A percentile compares a stretch with the other conserved stretches of the same genome.
Evolutionary conservation across 495 filamentous ascomycete species (phyloP).

Genomic region (Penicillium waksmanii): DNA sequence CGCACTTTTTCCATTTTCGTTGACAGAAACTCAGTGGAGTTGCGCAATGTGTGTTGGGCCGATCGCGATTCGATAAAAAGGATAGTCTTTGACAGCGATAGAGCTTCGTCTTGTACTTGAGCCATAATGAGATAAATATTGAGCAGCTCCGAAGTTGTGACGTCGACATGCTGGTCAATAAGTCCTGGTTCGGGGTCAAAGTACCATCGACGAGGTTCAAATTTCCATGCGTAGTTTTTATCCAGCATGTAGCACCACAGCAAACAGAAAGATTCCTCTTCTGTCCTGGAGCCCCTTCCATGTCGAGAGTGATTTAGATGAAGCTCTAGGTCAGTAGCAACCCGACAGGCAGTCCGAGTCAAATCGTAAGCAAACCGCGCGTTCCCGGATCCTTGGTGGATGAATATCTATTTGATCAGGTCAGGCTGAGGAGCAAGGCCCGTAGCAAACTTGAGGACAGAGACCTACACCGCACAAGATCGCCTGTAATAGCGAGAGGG

Average conservation of each 20-base stretch:
- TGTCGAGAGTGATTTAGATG: neutral
- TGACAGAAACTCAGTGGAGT: constrained; percentile 9
- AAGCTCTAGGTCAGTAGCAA: constrained; percentile 24
- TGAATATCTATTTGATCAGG: constrained; percentile 16
- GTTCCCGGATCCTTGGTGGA: constrained; percentile 29
- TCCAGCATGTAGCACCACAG: constrained; percentile 33
- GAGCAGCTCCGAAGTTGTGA: constrained; percentile 14
- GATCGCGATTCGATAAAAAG: neutral
- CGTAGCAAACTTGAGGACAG: neutral
- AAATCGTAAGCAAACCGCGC: constrained; percentile 19
- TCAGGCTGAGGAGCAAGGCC: neutral
- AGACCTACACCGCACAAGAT: neutral
- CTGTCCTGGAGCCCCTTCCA: neutral
- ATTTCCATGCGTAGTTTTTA: constrained; percentile 27
- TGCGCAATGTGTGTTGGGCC: neutral
- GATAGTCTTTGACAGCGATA: neutral
- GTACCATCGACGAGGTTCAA: constrained; percentile 11
- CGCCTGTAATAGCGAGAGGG: neutral
- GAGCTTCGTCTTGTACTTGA: constrained; percentile 23
- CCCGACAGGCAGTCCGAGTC: constrained; percentile 24
- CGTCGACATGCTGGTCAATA: constrained; percentile 3
- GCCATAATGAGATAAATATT: constrained; percentile 24
- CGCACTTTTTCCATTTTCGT: constrained; percentile 23
- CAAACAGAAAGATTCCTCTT: constrained; percentile 29
- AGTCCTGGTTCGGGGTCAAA: constrained; percentile 9